Percentiles rank a stretch among this genome's conserved stretches.
Evolutionary conservation across 1,284 basidiomycete species (phyloP).

Genomic region (Naganishia cerealis): DNA sequence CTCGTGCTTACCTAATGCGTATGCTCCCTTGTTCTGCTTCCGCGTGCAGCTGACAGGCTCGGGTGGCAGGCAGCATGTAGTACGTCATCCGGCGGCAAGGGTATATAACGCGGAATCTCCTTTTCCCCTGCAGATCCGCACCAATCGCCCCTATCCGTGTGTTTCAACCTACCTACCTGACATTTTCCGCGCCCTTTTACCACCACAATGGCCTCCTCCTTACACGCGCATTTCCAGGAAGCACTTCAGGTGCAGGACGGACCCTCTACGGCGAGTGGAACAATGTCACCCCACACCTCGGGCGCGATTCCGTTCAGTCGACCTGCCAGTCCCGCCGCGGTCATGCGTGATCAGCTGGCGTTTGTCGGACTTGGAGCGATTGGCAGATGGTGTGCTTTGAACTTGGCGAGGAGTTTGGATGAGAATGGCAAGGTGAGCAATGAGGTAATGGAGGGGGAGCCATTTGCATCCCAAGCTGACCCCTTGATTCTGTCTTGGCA

Average conservation of each 20-base stretch:
- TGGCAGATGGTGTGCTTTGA: slow-evolving; percentile 46
- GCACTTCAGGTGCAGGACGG: slow-evolving; percentile 32
- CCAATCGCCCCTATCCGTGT: background rate
- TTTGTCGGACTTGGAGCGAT: slow-evolving; percentile 55
- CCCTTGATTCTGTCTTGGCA: slow-evolving; percentile 15
- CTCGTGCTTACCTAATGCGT: background rate
- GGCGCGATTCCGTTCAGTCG: slow-evolving; percentile 52
- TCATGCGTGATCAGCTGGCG: slow-evolving; percentile 49
- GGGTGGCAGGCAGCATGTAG: background rate
- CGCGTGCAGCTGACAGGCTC: slow-evolving; percentile 12
- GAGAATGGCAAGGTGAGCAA: slow-evolving; percentile 35
- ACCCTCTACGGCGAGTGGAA: slow-evolving; percentile 36
- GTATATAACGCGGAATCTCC: background rate
- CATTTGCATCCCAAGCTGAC: slow-evolving; percentile 10
- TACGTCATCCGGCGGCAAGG: background rate
- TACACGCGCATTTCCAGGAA: slow-evolving; percentile 40
- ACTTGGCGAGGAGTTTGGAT: slow-evolving; percentile 46
- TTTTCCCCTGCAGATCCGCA: no score
- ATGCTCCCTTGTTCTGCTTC: background rate
- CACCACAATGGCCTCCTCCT: slow-evolving; percentile 16
- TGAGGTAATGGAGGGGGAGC: background rate
- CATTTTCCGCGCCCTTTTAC: background rate
- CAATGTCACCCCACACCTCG: slow-evolving; percentile 6
- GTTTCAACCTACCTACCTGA: background rate
- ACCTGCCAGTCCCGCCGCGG: slow-evolving; percentile 44